Base-by-base conservation (phyloP, 306 rosid species). In the Parietaria judaica region DNA sequence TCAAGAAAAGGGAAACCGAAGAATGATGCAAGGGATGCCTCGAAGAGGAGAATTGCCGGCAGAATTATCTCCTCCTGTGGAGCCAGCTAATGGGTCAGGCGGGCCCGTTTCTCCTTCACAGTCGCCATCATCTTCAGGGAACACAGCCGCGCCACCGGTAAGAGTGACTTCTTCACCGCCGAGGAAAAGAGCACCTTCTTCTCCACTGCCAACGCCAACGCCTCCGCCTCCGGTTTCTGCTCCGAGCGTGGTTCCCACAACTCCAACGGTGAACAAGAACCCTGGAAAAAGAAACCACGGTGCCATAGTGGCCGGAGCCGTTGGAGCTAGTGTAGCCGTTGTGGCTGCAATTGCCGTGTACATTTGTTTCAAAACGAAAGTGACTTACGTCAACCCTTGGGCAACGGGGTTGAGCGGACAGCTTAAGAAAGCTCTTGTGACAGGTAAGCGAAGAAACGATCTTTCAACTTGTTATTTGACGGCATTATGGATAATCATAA, bases 331-430 rank as follows among this genome's bases (percentile, higher is more conserved):
- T 4, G 46, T 41, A 37, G 41, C 44, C 44, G 72, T 72, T 63
- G 54, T 80, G 36, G 45, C 77, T 70, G 76, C 63, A 43, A 35
- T 62, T 16, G 17, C 73, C 64, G 79, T 63, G 23, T 92, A 84
- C 72, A 81, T 84, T 64, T 86, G 69, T 52, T 69, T 63, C 66
- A 73, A 65, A 65, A 51, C 81, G 75, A 92, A 84, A 81, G 94
- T 85, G 14, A 73, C 88, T n/a, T 66, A 89, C 6, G 96, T 88
- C 58, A 86, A 75, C 71, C 99, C 99, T 61, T 88, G 99, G 96
- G 88, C 85, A 14, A 84, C 96, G 3, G 99, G 99, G 71, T 74
- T 92, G 75, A 92, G 96, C 4, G 96, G 96, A 73, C 99, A 92
- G 81, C 99, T 92, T 77, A 96, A 88, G 75, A 92, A 92, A 70